Base-by-base conservation (phyloP, 2,329 filamentous ascomycete species). In the Fusarium coffeatum region DNA sequence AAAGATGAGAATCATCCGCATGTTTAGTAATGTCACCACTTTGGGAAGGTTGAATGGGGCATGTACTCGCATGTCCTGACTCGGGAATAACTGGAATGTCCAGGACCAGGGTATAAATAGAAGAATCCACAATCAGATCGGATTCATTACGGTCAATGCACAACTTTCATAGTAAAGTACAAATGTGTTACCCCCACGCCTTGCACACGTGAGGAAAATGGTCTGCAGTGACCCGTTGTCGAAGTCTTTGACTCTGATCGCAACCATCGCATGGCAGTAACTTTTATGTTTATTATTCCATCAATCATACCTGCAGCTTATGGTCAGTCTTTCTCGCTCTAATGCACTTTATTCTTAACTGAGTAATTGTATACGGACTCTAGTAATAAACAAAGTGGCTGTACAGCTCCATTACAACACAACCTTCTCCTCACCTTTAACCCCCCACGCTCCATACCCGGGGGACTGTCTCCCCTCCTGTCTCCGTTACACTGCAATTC, bases 401-500 rank as follows among this genome's bases (percentile, higher is more conserved):
- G 56, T 40, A 55, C 63, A 42, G 42, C 40, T 47, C 47, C 13
- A 51, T 66, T 55, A 48, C 46, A 66, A 61, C 55, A 56, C 65
- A 42, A 32, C 46, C 40, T 42, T 30, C 45, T 28, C 41, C 41
- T 49, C 55, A 42, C 45, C 43, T 53, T 22, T 22, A 32, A 27
- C 43, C 56, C 66, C 66, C 66, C 66, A 70, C 66, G 66, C 55
- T 54, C 50, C 27, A 37, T 40, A 34, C 32, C 27, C 20, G 41
- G 34, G 20, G 30, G 23, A 56, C 42, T 27, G 37, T 53, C 34
- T 49, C 59, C 51, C 60, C 48, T 22, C 37, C 25, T 60, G 28
- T 47, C 34, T 45, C 56, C 42, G 63, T 67, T 68, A 74, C 69
- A 73, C 65, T 53, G 23, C 62, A 71, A 74, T 74, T 73, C 64